Evolutionary conservation across 2,329 filamentous ascomycete genomes (phyloP).

Genomic region (Sporothrix globosa): DNA sequence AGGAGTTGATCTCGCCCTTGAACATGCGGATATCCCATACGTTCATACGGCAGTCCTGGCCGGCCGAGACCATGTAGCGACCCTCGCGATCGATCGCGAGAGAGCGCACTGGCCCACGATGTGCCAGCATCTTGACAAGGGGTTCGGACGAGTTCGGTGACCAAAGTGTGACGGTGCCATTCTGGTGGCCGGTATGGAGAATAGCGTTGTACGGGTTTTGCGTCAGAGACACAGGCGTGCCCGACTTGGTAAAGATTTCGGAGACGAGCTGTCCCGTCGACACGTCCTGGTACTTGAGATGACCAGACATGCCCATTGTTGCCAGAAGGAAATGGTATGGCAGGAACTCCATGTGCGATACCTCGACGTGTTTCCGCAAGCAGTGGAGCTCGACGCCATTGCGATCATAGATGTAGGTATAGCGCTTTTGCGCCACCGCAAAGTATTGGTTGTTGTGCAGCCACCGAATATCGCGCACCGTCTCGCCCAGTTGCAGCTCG

Average conservation of each 20-base stretch:
- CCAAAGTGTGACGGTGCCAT: conserved; percentile 93
- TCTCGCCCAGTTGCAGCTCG: conserved; percentile 84
- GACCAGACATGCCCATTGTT: conserved; percentile 79
- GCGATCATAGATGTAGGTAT: conserved; percentile 94
- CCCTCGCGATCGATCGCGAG: conserved; percentile 86
- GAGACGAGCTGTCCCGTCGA: conserved; percentile 88
- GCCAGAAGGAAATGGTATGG: conserved; percentile 95
- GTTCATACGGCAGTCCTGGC: conserved; percentile 38
- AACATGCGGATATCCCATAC: conserved; percentile 47
- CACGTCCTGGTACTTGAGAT: conserved; percentile 91
- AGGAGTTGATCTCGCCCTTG: conserved; percentile 80
- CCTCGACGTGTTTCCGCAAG: conserved; percentile 85
- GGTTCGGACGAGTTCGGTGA: conserved; percentile 87
- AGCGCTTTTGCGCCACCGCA: conserved; percentile 93
- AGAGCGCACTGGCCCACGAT: conserved; percentile 84
- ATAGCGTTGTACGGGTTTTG: conserved; percentile 95
- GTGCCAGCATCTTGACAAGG: conserved; percentile 86
- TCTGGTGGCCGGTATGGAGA: conserved; percentile 89
- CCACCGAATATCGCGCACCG: conserved; percentile 85
- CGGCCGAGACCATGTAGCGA: conserved; percentile 54
- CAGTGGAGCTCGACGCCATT: conserved; percentile 91
- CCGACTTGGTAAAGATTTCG: conserved; percentile 82
- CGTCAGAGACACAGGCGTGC: conserved; percentile 77
- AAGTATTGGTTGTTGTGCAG: conserved; percentile 94
- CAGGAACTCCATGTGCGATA: conserved; percentile 91